These are phyloP conservation scores for Exserohilum turcica DNA, from an alignment of 2,329 filamentous ascomycete species.

Conservation along the genomic window DNA sequence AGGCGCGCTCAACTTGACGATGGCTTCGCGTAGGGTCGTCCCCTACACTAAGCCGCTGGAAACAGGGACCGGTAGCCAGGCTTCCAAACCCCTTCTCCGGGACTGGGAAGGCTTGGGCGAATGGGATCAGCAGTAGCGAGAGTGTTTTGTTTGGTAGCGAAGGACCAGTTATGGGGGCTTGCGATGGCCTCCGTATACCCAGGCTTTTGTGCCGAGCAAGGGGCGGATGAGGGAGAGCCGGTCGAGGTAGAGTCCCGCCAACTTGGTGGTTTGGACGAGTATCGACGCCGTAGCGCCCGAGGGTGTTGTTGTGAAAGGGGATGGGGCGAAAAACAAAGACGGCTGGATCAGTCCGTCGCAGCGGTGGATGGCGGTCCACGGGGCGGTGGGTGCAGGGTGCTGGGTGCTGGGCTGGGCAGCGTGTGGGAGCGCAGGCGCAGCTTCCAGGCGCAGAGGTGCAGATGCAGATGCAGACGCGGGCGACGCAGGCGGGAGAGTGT, in stretches of 20 bases:
- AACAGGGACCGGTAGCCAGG: constrained; percentile 30
- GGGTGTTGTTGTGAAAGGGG: constrained; percentile 18
- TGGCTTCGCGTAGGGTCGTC: constrained; percentile 53
- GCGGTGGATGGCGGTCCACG: constrained; percentile 24
- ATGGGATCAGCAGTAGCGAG: constrained; percentile 24
- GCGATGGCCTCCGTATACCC: constrained; percentile 92
- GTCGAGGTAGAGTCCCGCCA: constrained; percentile 80
- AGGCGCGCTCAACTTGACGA: constrained; percentile 58
- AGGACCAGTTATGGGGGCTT: constrained; percentile 90
- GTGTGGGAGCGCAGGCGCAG: constrained; percentile 16
- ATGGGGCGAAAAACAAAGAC: constrained; percentile 27
- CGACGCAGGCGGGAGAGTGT: constrained; percentile 2
- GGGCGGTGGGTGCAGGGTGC: constrained; percentile 6
- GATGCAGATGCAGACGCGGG: neutral
- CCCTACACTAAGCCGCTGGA: constrained; percentile 52
- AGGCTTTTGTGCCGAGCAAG: constrained; percentile 88
- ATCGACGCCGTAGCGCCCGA: constrained; percentile 49
- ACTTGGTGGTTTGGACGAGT: constrained; percentile 73
- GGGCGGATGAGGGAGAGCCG: constrained; percentile 79
- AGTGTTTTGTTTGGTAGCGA: constrained; percentile 12
- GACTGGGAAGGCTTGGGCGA: constrained; percentile 29
- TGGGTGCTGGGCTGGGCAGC: constrained; percentile 21
- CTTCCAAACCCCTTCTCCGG: constrained; percentile 32
- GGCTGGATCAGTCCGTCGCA: constrained; percentile 34
- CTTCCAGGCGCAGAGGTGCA: too few relatives aligned